Base-by-base conservation (phyloP, 805 yeast genomes). In the Danielia oregonensis region DNA sequence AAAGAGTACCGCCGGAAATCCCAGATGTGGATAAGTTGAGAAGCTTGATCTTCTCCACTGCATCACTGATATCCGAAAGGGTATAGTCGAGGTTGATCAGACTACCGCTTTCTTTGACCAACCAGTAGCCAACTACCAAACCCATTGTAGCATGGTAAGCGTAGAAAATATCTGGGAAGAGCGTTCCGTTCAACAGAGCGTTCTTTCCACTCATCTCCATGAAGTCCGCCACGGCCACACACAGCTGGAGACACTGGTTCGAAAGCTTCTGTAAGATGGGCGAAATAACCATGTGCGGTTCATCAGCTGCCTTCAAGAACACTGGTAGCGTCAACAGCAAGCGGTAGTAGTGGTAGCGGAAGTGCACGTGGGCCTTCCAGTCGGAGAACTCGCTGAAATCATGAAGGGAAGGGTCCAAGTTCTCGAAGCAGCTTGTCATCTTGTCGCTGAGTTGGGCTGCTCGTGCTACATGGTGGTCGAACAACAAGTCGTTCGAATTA, bases 101-200 rank as follows among this genome's bases (percentile, higher is more conserved):
- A 13, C 6, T 12, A 6, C 13, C 13, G n/a, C 6, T 6, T 6
- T 17, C 29, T 11, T 11, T 26, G 15, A n/a, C 13, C 24, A 17
- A 6, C 5, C 15, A 10, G 30, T 62, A 65, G n/a, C 70, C 59
- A 29, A 69, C 43, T 2, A 71, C 61, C 17, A 70, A 47, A 0
- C 62, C 62, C 61, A 71, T 57, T 1, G 62, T 59, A 1, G 73
- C 65, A 39, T 62, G 61, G 41, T 71, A 71, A 5, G 65, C 69
- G 44, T 61, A 59, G 45, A 68, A 67, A 24, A 69, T 62, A 40
- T 71, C 77, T 24, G 58, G 55, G 23, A 67, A 64, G n/a, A 68
- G 29, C 1, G 72, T 66, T n/a, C 75, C 75, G 45, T 62, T 64
- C 44, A 65, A 56, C 33, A 65, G 54, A 4, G 67, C 70, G 33